A percentile compares a stretch with the other conserved stretches of the same genome.
Evolutionary conservation across 169 alveolate species (phyloP).

Genomic region (Plasmodium berghei): DNA sequence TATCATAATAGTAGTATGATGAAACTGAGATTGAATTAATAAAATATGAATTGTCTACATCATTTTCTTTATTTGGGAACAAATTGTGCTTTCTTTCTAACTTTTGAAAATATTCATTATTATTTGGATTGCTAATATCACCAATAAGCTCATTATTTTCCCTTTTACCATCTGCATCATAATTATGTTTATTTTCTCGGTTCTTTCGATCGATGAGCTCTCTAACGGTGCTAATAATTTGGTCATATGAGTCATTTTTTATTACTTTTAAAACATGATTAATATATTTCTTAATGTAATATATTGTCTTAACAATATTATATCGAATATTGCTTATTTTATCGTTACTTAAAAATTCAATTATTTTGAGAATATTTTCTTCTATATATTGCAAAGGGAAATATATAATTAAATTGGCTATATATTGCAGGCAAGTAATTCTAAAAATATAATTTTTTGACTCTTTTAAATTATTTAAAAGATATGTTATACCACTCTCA

Average conservation of each 20-base stretch:
- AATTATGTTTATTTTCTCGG: constrained; percentile 14
- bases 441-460: constrained; percentile 46
- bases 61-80: constrained; percentile 1
- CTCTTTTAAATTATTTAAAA: constrained; percentile 65
- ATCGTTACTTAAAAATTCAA: constrained; percentile 44
- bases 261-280: constrained; percentile 46
- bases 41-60: constrained; percentile 25
- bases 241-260: constrained; percentile 34
- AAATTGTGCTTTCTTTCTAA: constrained; percentile 37
- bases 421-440: constrained; percentile 73
- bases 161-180: neutral
- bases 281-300: constrained; percentile 45
- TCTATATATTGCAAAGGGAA: constrained; percentile 68
- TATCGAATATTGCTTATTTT: constrained; percentile 63
- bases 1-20: constrained; percentile 54
- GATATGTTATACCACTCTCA: constrained; percentile 52
- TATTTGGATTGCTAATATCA: neutral
- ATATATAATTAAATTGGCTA: constrained; percentile 46
- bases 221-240: constrained; percentile 29
- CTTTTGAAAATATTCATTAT: constrained; percentile 27
- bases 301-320: constrained; percentile 59
- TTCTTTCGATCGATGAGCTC: constrained; percentile 23
- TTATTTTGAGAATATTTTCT: constrained; percentile 22
- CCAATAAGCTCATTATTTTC: neutral
- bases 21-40: constrained; percentile 40